Evolutionary conservation across 371 early-diverging fungal genomes (phyloP), one percentile per base, ranked within the genome.

Genomic region (Mortierella sp.): DNA sequence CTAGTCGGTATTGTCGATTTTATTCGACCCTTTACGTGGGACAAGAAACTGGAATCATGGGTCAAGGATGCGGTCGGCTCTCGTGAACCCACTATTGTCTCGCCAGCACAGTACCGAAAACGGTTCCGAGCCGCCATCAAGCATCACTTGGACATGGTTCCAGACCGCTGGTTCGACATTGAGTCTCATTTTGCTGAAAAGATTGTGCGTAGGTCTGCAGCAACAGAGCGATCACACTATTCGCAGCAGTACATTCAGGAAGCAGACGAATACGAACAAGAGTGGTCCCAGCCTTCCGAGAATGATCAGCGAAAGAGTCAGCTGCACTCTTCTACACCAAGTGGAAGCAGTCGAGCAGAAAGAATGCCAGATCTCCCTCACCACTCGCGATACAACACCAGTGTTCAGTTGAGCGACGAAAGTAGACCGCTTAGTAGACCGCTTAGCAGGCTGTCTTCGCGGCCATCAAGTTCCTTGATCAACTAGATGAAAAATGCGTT

Each of bases 11-110:
- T 97, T 60, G 95, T 97, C 44, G 98, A 98, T 73, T 97, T 94
- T 76, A 96, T 97, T 50, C 90, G 97, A 41, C 94, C 96, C 0
- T 98, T 94, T 77, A 98, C 97, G 0, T 97, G 96, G 97, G 96
- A 96, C 78, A 98, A 97, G 79, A 92, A 92, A 70, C 74, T 98
- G 10, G 98, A 98, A 71, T 92, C 90, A 55, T 95, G 95, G 93
- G 96, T 96, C 37, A 98, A 97, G 80, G 96, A 95, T 67, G 87
- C 95, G 0, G 93, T 94, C 3, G 93, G 93, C 10, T 92, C 93
- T 28, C 90, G 90, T 53, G 92, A 92, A 41, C 97, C 96, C 1
- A 98, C 98, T 6, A 96, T 98, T 63, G 91, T 96, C 22, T 92
- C 95, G 8, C 98, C 98, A n/a, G 84, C 85, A 31, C 94, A 94